Base-by-base conservation (phyloP, 1,284 basidiomycete species). In the Cystobasidiaceae sp. region DNA sequence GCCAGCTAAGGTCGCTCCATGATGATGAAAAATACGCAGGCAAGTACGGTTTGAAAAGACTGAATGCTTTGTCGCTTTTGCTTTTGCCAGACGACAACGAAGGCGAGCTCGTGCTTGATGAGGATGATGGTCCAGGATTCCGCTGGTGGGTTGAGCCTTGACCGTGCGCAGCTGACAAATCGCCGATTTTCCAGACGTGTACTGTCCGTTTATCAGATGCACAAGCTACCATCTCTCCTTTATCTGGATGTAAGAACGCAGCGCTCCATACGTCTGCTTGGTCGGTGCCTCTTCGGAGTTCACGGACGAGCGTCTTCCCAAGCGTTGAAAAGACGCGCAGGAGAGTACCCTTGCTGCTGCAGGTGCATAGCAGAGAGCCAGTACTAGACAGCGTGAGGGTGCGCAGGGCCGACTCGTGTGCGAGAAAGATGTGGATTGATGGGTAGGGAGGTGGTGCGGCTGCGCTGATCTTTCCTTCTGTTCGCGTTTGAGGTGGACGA, bases 191-290 rank as follows among this genome's bases (percentile, higher is more conserved):
- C 76, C 93, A 93, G 23, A 94, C 81, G 75, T 97, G 93, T 3
- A 97, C 85, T 0, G 93, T 97, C 39, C 93, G 93, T 78, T 97
- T 97, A 77, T 97, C 93, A 75, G 91, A 94, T 88, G 90, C 91
- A 8, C 89, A 89, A 71, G 88, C 89, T 1, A 93, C 78, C 71
- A 90, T 87, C 60, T 77, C 48, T 56, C 78, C 62, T 15, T 44
- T 64, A 71, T 68, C 86, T 81, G 76, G 87, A 88, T 57, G 84
- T 4, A 51, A 30, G 58, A 79, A 76, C 9, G 67, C 84, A 21
- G 92, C 85, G 0, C 90, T 90, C 78, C 92, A 96, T 61, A 97
- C 93, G 72, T 89, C 87, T 19, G 93, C 93, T 70, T 88, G 86
- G 76, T 97, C 93, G 17, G 88, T 85, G 3, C 93, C 93, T 75